Percentiles rank a stretch among this genome's conserved stretches.
Conservation (phyloP, 1,284 basidiomycete species). For the Mycena sp. region DNA sequence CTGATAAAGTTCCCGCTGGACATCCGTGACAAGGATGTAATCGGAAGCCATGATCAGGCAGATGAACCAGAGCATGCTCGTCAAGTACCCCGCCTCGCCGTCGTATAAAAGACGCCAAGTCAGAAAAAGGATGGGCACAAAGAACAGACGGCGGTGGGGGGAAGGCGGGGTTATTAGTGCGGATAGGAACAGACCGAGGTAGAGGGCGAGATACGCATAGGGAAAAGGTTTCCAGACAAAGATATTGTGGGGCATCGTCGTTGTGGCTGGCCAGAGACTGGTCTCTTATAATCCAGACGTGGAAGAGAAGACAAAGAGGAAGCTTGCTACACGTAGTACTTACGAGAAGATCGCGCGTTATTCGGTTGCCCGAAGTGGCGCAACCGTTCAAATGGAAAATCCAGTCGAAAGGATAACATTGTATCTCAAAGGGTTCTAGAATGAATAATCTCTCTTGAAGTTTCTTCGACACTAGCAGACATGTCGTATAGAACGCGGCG, state of each 20-base stretch:
- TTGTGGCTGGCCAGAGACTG: not conserved
- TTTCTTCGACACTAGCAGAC: too few relatives aligned
- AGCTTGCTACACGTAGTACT: not conserved
- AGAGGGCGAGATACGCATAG: constrained; percentile 18
- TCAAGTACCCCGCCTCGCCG: constrained; percentile 26
- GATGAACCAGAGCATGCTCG: constrained; percentile 22
- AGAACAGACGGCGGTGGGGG: constrained; percentile 23
- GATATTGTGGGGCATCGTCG: not conserved
- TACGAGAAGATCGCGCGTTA: not conserved
- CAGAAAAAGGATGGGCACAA: constrained; percentile 25
- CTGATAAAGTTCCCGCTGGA: constrained; percentile 27
- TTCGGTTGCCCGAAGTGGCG: not conserved
- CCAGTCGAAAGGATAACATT: too few relatives aligned
- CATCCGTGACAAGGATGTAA: constrained; percentile 32
- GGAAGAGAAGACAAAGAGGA: not conserved
- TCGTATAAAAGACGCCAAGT: constrained; percentile 24
- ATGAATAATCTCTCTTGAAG: too few relatives aligned
- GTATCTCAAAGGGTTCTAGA: too few relatives aligned
- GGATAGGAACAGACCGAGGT: constrained; percentile 11
- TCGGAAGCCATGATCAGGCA: constrained; percentile 29
- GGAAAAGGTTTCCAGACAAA: constrained; percentile 27
- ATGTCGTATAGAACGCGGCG: too few relatives aligned
- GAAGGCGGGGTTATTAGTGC: constrained; percentile 4
- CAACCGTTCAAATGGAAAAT: too few relatives aligned
- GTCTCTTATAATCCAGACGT: not conserved